These are phyloP conservation scores for Termitomyces sp. DNA, from an alignment of 768 basidiomycete genomes.

Conservation along the genomic window DNA sequence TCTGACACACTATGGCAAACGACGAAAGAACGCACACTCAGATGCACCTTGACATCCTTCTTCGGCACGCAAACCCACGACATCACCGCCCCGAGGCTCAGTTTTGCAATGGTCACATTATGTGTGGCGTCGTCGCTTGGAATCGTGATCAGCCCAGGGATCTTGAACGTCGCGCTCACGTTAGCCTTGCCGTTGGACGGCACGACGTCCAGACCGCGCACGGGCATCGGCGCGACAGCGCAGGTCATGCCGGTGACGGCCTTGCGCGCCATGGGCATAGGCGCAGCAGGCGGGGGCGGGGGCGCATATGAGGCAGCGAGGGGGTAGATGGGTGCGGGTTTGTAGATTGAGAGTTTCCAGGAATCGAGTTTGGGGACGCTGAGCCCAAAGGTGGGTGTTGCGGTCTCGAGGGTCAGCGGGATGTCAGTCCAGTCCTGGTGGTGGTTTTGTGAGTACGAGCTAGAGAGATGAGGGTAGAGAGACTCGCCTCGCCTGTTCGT, in stretches of 20 bases:
- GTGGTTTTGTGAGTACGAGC: neutral
- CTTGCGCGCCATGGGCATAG: neutral
- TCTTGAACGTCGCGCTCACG: conserved; percentile 22
- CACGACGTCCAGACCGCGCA: neutral
- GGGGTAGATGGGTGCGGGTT: neutral
- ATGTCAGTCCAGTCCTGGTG: conserved; percentile 32
- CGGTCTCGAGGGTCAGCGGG: conserved; percentile 32
- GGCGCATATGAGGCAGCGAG: neutral
- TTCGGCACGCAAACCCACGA: conserved; percentile 25
- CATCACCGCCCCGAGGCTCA: conserved; percentile 17
- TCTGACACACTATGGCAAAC: neutral
- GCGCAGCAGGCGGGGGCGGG: neutral
- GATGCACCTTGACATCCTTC: conserved; percentile 17
- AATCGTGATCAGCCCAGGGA: conserved; percentile 19
- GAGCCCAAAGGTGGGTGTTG: conserved; percentile 30
- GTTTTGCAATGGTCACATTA: conserved; percentile 22
- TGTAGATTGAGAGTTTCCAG: conserved; percentile 18
- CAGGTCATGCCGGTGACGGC: too few relatives aligned
- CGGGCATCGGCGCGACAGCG: neutral
- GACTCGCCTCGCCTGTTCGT: conserved; percentile 31
- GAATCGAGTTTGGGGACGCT: conserved; percentile 24
- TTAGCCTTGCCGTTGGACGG: conserved; percentile 13
- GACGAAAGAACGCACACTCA: conserved; percentile 15
- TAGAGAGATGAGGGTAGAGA: neutral
- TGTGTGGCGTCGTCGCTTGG: conserved; percentile 20